A percentile compares a stretch with the other conserved stretches of the same genome.
These are phyloP conservation scores for Leccinum subtestaceum DNA, from an alignment of 768 basidiomycete genomes.

Conservation along the genomic window DNA sequence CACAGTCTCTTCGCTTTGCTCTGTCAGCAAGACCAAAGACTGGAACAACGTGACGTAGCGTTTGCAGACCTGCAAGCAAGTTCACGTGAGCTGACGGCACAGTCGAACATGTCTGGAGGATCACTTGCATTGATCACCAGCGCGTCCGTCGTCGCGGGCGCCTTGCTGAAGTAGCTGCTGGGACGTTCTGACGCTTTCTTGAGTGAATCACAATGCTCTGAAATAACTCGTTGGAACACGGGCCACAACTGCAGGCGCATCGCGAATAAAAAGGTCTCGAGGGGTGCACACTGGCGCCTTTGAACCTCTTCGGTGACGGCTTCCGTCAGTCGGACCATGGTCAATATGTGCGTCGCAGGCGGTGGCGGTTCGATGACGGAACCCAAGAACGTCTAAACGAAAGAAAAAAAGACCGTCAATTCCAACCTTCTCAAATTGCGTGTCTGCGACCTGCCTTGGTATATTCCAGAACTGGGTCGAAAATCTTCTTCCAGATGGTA, in stretches of 20 bases:
- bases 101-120: neutral
- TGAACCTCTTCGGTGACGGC: constrained; percentile 73
- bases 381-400: constrained; percentile 60
- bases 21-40: constrained; percentile 75
- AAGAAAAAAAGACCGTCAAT: neutral
- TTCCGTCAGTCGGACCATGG: constrained; percentile 91
- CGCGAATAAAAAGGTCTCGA: constrained; percentile 78
- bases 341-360: constrained; percentile 72
- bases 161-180: constrained; percentile 60
- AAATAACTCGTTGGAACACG: constrained; percentile 85
- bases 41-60: constrained; percentile 82
- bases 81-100: neutral
- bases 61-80: constrained; percentile 53
- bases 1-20: constrained; percentile 91
- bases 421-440: too few species aligned
- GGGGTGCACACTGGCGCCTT: constrained; percentile 71
- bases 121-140: constrained; percentile 57
- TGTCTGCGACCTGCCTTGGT: too few species aligned
- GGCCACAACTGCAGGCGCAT: constrained; percentile 91
- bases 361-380: constrained; percentile 72
- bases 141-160: constrained; percentile 62
- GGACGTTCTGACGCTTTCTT: constrained; percentile 79
- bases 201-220: constrained; percentile 76
- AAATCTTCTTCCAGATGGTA: too few species aligned
- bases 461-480: too few species aligned